Evolutionary conservation across 331 rosid species (phyloP).

Genomic region (Malus hybrid): DNA sequence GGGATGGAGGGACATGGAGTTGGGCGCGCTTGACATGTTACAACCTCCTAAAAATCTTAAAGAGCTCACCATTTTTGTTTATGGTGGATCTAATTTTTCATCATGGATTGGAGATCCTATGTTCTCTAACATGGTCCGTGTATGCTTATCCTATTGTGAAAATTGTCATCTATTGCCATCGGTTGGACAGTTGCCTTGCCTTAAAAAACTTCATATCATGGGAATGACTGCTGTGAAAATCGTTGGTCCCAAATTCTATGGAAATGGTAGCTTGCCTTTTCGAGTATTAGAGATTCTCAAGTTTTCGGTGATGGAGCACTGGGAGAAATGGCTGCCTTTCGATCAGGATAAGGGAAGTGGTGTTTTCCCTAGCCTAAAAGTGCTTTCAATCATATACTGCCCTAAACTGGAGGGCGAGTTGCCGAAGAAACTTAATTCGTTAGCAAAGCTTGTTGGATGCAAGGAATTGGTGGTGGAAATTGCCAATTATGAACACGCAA

Average conservation of each 20-base stretch:
- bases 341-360: not conserved
- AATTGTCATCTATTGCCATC: slow-evolving; percentile 3
- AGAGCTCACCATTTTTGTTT: not conserved
- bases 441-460: not conserved
- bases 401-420: slow-evolving; percentile 15
- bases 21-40: no score
- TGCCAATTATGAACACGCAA: no score
- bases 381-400: slow-evolving; percentile 2
- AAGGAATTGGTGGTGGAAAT: no score
- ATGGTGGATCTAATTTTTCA: not conserved
- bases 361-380: not conserved
- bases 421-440: slow-evolving; percentile 7
- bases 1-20: not conserved
- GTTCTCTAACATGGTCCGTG: not conserved
- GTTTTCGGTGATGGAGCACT: slow-evolving; percentile 7
- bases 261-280: not conserved
- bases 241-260: not conserved
- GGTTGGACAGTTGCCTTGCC: not conserved
- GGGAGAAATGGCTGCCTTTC: slow-evolving; percentile 11
- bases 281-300: slow-evolving; percentile 9
- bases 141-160: not conserved
- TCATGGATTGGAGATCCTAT: not conserved
- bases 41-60: not conserved
- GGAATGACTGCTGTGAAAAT: not conserved
- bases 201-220: not conserved